A percentile compares a stretch with the other conserved stretches of the same genome.
These are phyloP conservation scores for Penicillium sp. DNA, from an alignment of 2,329 filamentous ascomycete species.

Conservation along the genomic window DNA sequence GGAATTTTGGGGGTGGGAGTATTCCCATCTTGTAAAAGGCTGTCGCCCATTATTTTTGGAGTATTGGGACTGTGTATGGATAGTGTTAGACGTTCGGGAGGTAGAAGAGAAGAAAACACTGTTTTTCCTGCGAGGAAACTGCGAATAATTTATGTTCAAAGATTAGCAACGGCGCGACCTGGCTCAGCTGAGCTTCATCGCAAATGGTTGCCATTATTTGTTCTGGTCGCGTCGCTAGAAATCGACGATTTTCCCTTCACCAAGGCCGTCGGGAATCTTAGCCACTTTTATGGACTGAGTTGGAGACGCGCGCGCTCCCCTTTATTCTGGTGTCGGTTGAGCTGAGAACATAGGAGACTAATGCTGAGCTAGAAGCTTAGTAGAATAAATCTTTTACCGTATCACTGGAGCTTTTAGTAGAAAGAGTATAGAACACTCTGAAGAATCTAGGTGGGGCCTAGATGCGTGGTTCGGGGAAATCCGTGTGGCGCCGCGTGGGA, in stretches of 20 bases:
- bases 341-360: no score
- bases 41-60: background rate
- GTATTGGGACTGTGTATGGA: background rate
- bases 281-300: background rate
- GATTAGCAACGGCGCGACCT: background rate
- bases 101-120: background rate
- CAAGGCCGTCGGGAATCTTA: background rate
- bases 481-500: background rate
- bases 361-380: no score
- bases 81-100: background rate
- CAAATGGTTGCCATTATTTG: background rate
- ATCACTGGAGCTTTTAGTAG: no score
- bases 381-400: no score
- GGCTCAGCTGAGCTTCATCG: background rate
- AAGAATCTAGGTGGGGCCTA: background rate
- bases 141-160: background rate
- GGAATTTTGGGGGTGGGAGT: background rate
- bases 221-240: background rate
- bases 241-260: background rate
- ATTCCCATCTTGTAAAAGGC: background rate
- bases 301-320: no score
- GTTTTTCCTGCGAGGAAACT: background rate
- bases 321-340: no score
- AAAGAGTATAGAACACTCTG: background rate
- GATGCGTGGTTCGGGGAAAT: background rate